These are phyloP conservation scores for Rubia yunnanensis DNA, from an alignment of 257 asterid genomes.

Conservation along the genomic window DNA sequence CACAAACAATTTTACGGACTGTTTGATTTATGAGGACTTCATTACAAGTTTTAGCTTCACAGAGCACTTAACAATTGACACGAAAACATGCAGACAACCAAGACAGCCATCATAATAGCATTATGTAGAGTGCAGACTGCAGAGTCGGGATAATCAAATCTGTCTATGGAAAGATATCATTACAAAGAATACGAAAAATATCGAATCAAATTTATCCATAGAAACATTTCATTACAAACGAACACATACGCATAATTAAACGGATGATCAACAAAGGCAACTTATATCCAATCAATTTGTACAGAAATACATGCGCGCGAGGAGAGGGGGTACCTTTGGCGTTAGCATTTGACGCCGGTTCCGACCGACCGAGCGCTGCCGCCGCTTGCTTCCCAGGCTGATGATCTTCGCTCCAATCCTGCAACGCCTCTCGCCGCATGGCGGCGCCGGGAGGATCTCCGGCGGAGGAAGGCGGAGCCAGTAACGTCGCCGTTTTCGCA, in stretches of 20 bases:
- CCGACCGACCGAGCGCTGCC: constrained; percentile 18
- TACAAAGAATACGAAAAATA: too few relatives aligned
- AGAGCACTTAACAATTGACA: not conserved
- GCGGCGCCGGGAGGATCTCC: constrained; percentile 3
- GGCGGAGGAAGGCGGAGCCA: not conserved
- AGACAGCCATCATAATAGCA: not conserved
- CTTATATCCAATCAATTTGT: not conserved
- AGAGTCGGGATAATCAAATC: not conserved
- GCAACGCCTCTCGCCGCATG: constrained; percentile 15
- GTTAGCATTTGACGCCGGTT: not conserved
- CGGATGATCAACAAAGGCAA: too few relatives aligned
- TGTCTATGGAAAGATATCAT: not conserved
- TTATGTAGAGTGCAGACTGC: too few relatives aligned
- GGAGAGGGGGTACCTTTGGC: not conserved
- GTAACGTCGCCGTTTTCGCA: constrained; percentile 70
- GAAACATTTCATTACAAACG: not conserved
- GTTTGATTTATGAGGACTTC: not conserved
- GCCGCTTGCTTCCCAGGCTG: constrained; percentile 14
- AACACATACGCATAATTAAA: not conserved
- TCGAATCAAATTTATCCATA: not conserved
- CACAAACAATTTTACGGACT: not conserved
- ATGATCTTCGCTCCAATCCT: constrained; percentile 20
- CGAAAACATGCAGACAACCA: not conserved
- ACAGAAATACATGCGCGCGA: not conserved
- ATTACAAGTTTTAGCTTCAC: not conserved